Percentiles rank a stretch among this genome's conserved stretches.
Conservation (phyloP, 2,329 filamentous ascomycete genomes). For the Curvularia sp. region DNA sequence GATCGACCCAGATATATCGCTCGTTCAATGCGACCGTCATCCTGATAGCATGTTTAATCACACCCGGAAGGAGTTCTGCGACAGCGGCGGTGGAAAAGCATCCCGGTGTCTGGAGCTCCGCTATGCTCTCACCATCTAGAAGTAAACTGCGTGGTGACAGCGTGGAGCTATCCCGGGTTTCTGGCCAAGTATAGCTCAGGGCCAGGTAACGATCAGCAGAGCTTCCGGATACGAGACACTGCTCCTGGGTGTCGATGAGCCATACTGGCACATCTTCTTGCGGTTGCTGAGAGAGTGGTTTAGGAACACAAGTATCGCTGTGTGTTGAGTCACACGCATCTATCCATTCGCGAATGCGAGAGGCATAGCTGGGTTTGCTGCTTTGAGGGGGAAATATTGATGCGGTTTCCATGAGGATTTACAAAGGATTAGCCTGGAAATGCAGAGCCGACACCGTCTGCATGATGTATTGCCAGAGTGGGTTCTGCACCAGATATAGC, state of each 20-base stretch:
- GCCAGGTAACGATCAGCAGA: neutral
- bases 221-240: neutral
- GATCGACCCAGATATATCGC: slow-evolving; percentile 1
- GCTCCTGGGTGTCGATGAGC: neutral
- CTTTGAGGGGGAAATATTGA: neutral
- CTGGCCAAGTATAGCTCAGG: neutral
- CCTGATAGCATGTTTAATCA: neutral
- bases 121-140: neutral
- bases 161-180: neutral
- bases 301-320: neutral
- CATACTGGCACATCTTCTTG: neutral
- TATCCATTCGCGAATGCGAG: neutral
- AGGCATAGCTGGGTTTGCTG: neutral
- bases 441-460: neutral
- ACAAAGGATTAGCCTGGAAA: neutral
- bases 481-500: neutral
- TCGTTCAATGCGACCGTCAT: neutral
- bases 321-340: neutral
- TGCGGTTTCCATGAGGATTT: neutral
- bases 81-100: neutral
- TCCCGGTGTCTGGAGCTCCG: neutral
- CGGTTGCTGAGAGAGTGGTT: neutral
- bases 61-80: neutral
- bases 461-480: neutral
- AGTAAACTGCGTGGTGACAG: neutral